Base-by-base conservation (phyloP, 441 rosid genomes). In the Rhodomyrtus psidioides region DNA sequence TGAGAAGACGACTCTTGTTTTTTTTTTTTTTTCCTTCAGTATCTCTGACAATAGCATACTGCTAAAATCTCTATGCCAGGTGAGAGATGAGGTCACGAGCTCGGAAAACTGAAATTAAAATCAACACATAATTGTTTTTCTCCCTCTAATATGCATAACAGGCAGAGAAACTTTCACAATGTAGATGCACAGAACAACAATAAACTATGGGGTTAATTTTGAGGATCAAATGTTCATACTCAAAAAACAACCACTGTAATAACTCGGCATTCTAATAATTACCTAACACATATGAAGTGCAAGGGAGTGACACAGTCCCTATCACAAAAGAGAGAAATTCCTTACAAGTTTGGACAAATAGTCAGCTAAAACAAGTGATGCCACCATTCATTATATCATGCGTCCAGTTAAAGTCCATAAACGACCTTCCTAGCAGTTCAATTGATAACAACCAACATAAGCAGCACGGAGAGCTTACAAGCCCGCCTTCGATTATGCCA, bases 401-500 rank as follows among this genome's bases (percentile, higher is more conserved):
- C 54, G 4, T 51, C 54, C 17, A 53, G 54, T 53, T 14, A 53
- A 53, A 53, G 46, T 55, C 60, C 39, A 82, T 54, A 13, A 42
- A 56, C 12, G 58, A 54, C 84, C 60, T 23, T 26, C 17, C 59
- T 56, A 82, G 44, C 51, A 54, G 46, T 16, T 9, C 55, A 82
- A 82, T 26, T 34, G n/a, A 39, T 49, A 70, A 39, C 79, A 70
- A 0, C 39, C 49, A 39, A 39, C 49, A 70, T 70, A 39, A 0
- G 49, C 49, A 0, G 16, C 16, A 6, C 3, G 65, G 39, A 53
- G 62, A 74, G 27, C 12, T 54, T 53, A 16, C 27, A 74, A 55
- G 15, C 89, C 7, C 87, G 95, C 99, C 99, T 94, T 62, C 97
- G 96, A 90, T 95, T 93, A 88, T 97, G 99, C 99, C 99, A 96